Evolutionary conservation across 441 rosid species (phyloP).

Genomic region (Gossypium aridum): DNA sequence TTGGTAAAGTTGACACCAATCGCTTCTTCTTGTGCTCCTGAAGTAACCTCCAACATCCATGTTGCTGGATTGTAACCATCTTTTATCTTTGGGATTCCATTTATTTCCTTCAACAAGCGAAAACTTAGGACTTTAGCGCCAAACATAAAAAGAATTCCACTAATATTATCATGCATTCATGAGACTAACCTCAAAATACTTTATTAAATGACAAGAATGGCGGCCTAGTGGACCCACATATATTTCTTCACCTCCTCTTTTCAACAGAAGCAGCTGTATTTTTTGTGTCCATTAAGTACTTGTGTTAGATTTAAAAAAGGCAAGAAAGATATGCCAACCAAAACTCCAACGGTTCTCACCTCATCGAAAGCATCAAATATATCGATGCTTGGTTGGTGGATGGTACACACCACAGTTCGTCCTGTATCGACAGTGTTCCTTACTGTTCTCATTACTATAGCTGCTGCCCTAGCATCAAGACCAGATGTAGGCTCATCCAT

Average conservation of each 20-base stretch:
- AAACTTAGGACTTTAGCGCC: not conserved
- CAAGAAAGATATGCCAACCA: not conserved
- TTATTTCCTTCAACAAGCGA: conserved; percentile 31
- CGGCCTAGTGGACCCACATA: conserved; percentile 60
- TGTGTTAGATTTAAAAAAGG: not conserved
- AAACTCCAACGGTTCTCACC: conserved; percentile 22
- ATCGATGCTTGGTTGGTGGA: conserved; percentile 75
- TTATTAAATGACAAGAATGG: conserved; percentile 45
- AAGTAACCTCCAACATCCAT: conserved; percentile 65
- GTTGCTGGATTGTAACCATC: conserved; percentile 67
- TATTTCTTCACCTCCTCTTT: conserved; percentile 63
- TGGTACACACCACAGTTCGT: conserved; percentile 66
- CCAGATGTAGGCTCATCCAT: conserved; percentile 74
- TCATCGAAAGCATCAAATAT: conserved; percentile 73
- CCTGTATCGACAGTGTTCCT: conserved; percentile 69
- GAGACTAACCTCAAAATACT: conserved; percentile 54
- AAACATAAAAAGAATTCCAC: not conserved
- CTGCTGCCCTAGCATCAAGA: conserved; percentile 73
- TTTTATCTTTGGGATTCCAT: conserved; percentile 45
- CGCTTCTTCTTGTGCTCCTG: conserved; percentile 38
- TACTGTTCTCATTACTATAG: conserved; percentile 68
- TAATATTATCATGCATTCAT: not conserved
- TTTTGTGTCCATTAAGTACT: not conserved
- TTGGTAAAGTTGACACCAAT: conserved; percentile 38
- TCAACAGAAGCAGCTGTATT: conserved; percentile 29